phyloP scores from a whole-genome alignment of 805 yeast genomes.

The Candida verbasci region DNA sequence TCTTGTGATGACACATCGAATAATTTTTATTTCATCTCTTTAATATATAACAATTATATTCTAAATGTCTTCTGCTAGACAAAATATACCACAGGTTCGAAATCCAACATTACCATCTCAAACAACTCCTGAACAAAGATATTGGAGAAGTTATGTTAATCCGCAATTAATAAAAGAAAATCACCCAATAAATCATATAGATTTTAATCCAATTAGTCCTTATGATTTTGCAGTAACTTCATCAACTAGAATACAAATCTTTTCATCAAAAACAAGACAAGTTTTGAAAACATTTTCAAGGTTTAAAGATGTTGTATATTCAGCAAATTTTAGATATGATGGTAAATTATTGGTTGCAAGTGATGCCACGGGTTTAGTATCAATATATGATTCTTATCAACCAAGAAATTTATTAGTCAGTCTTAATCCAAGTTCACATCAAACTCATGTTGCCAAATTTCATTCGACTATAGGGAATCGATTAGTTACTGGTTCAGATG shows the following conservation, averaged over 20 bases:
- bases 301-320: conserved; percentile 87
- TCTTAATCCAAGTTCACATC: conserved; percentile 76
- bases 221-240: conserved; percentile 92
- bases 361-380: conserved; percentile 91
- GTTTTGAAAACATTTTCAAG: conserved; percentile 80
- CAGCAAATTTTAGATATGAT: conserved; percentile 87
- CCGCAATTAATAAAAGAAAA: conserved; percentile 92
- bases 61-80: conserved; percentile 76
- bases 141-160: conserved; percentile 82
- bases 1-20: not conserved
- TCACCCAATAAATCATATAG: conserved; percentile 82
- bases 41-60: not conserved
- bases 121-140: conserved; percentile 88
- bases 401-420: conserved; percentile 78
- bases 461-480: conserved; percentile 74
- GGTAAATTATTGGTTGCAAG: conserved; percentile 92
- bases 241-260: conserved; percentile 85
- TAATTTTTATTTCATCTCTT: conserved; percentile 1
- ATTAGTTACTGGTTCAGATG: conserved; percentile 86
- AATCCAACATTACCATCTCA: conserved; percentile 77
- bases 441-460: conserved; percentile 91
- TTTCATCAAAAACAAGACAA: conserved; percentile 91
- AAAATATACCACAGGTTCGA: conserved; percentile 60
- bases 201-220: conserved; percentile 81
- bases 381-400: conserved; percentile 78